A percentile compares a stretch with the other conserved stretches of the same genome.
Evolutionary conservation across 768 basidiomycete species (phyloP).

Genomic region (Tulasnella sp.): DNA sequence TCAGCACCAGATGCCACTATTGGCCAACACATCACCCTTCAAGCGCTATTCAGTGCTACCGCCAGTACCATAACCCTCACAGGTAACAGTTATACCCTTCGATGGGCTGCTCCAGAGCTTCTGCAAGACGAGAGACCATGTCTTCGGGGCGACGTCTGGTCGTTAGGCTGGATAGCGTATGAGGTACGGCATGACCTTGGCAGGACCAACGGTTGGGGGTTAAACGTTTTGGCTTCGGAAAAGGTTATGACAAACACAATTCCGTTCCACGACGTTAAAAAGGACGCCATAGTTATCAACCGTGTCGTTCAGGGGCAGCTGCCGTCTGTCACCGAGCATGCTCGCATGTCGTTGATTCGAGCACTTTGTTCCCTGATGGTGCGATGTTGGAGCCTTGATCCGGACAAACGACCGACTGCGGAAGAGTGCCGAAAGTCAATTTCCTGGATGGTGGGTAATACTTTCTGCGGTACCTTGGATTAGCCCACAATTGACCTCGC

Average conservation of each 20-base stretch:
- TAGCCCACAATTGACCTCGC: background rate
- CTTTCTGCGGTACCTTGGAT: background rate
- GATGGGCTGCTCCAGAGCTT: background rate
- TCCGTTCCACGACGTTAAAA: background rate
- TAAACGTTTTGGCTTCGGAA: no score
- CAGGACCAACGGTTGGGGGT: rapidly evolving
- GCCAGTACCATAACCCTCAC: background rate
- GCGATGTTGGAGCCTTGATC: background rate
- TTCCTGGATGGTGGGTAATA: background rate
- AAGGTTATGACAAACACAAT: background rate
- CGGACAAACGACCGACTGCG: background rate
- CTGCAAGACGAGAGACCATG: background rate
- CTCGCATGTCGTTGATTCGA: background rate
- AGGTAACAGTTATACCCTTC: background rate
- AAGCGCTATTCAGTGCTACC: background rate
- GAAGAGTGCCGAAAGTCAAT: background rate
- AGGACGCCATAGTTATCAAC: background rate
- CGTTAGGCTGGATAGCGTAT: background rate
- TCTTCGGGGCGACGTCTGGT: background rate
- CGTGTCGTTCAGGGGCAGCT: background rate
- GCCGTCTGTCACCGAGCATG: background rate
- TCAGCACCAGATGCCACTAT: background rate
- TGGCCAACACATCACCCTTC: background rate
- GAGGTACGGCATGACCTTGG: background rate
- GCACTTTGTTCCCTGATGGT: background rate